A percentile compares a stretch with the other conserved stretches of the same genome.
Conservation (phyloP, 139 green algal species). For the Chlamydomonas urium region DNA sequence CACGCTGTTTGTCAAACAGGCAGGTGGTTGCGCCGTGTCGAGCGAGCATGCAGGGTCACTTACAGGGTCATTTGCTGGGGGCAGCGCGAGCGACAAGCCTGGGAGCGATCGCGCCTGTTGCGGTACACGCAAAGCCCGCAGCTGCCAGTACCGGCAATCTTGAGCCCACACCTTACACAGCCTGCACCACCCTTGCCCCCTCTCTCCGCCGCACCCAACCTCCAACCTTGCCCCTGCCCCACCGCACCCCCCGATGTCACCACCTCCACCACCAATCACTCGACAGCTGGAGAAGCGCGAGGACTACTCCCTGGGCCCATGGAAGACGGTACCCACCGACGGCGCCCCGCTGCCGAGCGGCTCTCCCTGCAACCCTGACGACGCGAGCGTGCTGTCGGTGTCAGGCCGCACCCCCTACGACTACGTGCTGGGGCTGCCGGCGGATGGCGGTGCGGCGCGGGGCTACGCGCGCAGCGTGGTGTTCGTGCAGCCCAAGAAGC, state of each 20-base stretch:
- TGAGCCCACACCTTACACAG: neutral
- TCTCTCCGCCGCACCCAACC: neutral
- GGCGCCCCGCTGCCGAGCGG: neutral
- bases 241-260: neutral
- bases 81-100: neutral
- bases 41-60: too few relatives aligned
- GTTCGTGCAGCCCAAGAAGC: conserved; percentile 36
- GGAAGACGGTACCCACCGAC: neutral
- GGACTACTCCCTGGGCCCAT: neutral
- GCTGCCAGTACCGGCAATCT: neutral
- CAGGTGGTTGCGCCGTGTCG: too few relatives aligned
- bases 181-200: neutral
- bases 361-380: conserved; percentile 2
- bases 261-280: too few relatives aligned
- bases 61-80: too few relatives aligned
- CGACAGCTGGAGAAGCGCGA: neutral
- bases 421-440: conserved; percentile 4
- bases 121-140: neutral
- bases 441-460: neutral
- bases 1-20: too few relatives aligned
- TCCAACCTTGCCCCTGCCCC: neutral
- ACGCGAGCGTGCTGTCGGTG: conserved; percentile 7
- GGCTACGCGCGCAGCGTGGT: conserved; percentile 28
- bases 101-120: neutral
- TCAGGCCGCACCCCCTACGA: conserved; percentile 7